Evolutionary conservation across 129 eudicot species (phyloP).

Genomic region (Chrysanthemum seticuspe): DNA sequence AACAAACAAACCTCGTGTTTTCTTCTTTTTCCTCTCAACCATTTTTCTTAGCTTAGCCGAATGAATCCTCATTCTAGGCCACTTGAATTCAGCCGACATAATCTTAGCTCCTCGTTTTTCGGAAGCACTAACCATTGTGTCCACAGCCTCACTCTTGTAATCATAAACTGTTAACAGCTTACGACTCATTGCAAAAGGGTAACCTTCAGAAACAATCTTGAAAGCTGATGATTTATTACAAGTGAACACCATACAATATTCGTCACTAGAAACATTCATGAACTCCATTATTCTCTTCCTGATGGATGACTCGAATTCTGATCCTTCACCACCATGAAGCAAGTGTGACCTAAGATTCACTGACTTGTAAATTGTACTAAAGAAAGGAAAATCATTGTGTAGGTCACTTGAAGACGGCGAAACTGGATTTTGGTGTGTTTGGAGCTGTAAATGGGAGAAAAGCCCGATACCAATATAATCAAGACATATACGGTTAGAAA

Average conservation of each 20-base stretch:
- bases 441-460: constrained; percentile 71
- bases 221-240: constrained; percentile 82
- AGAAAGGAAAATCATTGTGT: constrained; percentile 46
- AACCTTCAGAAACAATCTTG: constrained; percentile 69
- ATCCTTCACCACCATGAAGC: constrained; percentile 63
- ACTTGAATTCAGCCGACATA: constrained; percentile 74
- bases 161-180: constrained; percentile 83
- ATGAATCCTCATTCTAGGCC: constrained; percentile 70
- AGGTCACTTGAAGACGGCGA: constrained; percentile 38
- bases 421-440: constrained; percentile 24
- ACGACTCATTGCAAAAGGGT: constrained; percentile 59
- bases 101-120: constrained; percentile 67
- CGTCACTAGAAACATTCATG: constrained; percentile 52
- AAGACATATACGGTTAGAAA: constrained; percentile 63
- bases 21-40: constrained; percentile 51
- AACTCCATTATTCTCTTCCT: constrained; percentile 69
- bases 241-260: constrained; percentile 68
- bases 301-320: constrained; percentile 53
- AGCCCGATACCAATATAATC: constrained; percentile 89
- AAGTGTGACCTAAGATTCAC: constrained; percentile 72
- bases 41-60: constrained; percentile 48
- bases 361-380: constrained; percentile 43
- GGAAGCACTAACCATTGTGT: constrained; percentile 49
- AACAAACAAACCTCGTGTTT: constrained; percentile 59
- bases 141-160: constrained; percentile 69